These are phyloP conservation scores for Paramecium octaurelia DNA, from an alignment of 73 alveolate genomes.

Conservation along the genomic window DNA sequence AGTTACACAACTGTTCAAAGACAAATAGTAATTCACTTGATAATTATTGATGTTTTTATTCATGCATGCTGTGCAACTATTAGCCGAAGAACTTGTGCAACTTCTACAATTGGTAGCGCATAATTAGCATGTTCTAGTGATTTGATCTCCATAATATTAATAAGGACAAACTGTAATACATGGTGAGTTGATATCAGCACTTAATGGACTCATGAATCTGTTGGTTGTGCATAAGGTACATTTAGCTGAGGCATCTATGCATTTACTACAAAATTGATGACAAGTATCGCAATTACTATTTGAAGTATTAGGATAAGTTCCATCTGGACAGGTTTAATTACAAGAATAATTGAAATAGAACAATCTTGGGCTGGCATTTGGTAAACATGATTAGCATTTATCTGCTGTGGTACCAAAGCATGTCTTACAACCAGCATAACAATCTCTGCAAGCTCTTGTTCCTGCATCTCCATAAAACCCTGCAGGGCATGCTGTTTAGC, in stretches of 20 bases:
- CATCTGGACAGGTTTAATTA: neutral
- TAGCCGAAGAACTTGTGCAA: neutral
- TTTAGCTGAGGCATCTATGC: neutral
- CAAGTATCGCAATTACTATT: neutral
- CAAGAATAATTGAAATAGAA: neutral
- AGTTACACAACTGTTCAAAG: neutral
- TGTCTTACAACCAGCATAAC: neutral
- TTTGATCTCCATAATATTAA: neutral
- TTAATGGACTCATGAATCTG: neutral
- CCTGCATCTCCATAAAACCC: neutral
- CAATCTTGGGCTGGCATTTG: neutral
- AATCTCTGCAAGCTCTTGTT: neutral
- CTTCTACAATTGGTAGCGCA: constrained; percentile 1
- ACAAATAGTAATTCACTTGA: neutral
- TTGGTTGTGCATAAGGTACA: neutral
- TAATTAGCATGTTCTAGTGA: neutral
- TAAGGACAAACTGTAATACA: neutral
- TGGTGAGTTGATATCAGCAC: neutral
- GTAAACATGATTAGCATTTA: neutral
- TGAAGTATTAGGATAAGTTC: neutral
- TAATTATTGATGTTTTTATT: neutral
- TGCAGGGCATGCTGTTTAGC: neutral
- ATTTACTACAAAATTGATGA: neutral
- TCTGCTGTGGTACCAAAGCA: neutral
- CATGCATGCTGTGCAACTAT: neutral